A percentile compares a stretch with the other conserved stretches of the same genome.
These are phyloP conservation scores for Colletotrichum orbiculare DNA, from an alignment of 2,329 filamentous ascomycete genomes.

Conservation along the genomic window DNA sequence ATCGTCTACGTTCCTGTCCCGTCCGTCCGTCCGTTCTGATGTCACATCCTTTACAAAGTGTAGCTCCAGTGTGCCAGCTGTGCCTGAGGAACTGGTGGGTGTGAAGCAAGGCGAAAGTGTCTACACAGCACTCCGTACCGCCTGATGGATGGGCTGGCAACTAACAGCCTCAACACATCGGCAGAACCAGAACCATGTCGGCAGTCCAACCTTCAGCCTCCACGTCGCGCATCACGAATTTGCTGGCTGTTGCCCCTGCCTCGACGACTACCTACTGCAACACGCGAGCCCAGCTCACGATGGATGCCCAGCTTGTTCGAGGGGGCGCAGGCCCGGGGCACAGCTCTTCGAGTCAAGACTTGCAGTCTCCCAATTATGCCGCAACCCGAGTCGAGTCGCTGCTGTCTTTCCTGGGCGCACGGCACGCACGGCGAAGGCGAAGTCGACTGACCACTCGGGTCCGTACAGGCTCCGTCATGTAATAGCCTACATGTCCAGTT, in stretches of 20 bases:
- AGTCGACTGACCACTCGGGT: slow-evolving; percentile 11
- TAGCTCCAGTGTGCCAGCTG: slow-evolving; percentile 5
- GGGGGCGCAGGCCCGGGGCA: slow-evolving; percentile 5
- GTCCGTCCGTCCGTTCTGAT: slow-evolving; percentile 21
- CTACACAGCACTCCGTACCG: neutral
- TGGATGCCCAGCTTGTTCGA: neutral
- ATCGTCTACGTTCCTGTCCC: neutral
- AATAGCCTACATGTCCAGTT: neutral
- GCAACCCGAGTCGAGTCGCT: slow-evolving; percentile 1
- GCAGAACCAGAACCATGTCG: neutral
- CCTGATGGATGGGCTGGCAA: too few relatives aligned
- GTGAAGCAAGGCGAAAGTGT: slow-evolving; percentile 3
- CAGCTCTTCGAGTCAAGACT: slow-evolving; percentile 25
- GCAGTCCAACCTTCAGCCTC: slow-evolving; percentile 1
- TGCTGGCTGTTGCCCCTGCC: neutral
- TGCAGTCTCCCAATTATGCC: slow-evolving; percentile 9
- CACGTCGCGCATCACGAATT: neutral
- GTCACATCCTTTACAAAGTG: neutral
- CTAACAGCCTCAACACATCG: slow-evolving; percentile 26
- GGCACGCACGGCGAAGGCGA: slow-evolving; percentile 15
- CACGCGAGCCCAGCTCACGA: neutral
- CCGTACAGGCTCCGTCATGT: neutral
- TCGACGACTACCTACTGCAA: neutral
- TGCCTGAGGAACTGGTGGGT: slow-evolving; percentile 15
- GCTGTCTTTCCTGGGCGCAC: neutral